A percentile compares a stretch with the other conserved stretches of the same genome.
phyloP scores from a whole-genome alignment of 352 stramenopile genomes.

The Thraustochytrium sp. region DNA sequence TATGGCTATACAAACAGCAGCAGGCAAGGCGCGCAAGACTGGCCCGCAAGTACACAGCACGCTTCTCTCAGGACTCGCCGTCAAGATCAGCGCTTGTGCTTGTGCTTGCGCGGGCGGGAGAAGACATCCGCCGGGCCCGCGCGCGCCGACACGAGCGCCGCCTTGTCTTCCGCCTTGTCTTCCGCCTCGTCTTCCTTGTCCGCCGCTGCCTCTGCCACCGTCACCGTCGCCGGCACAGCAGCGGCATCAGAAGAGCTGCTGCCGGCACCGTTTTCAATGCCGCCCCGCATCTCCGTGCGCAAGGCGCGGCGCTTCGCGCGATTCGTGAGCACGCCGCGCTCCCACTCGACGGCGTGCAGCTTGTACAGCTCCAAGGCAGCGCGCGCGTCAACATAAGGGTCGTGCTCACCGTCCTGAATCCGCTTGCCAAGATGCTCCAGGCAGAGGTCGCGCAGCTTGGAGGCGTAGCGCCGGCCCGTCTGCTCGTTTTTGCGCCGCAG shows the following conservation, averaged over 20 bases:
- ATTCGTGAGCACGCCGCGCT: background rate
- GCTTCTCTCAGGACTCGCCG: no score
- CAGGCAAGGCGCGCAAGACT: no score
- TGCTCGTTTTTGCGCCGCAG: constrained; percentile 46
- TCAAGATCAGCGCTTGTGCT: background rate
- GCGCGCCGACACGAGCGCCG: background rate
- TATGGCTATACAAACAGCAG: no score
- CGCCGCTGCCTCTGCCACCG: no score
- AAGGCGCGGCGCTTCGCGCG: background rate
- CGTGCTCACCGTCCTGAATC: constrained; percentile 66
- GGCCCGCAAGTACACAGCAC: no score
- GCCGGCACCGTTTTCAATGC: no score
- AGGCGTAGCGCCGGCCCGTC: constrained; percentile 59
- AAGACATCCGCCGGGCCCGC: background rate
- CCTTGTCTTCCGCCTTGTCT: no score
- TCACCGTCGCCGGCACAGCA: no score
- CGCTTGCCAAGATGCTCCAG: constrained; percentile 55
- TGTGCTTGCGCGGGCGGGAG: background rate
- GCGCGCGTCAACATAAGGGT: constrained; percentile 51
- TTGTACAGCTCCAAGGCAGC: constrained; percentile 47
- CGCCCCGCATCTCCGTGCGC: no score
- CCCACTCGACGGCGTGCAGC: constrained; percentile 47
- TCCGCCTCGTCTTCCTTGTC: background rate
- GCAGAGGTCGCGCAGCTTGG: constrained; percentile 64
- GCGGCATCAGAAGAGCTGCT: no score